phyloP scores from a whole-genome alignment of 805 yeast genomes.

The Pichia ethanolica region DNA sequence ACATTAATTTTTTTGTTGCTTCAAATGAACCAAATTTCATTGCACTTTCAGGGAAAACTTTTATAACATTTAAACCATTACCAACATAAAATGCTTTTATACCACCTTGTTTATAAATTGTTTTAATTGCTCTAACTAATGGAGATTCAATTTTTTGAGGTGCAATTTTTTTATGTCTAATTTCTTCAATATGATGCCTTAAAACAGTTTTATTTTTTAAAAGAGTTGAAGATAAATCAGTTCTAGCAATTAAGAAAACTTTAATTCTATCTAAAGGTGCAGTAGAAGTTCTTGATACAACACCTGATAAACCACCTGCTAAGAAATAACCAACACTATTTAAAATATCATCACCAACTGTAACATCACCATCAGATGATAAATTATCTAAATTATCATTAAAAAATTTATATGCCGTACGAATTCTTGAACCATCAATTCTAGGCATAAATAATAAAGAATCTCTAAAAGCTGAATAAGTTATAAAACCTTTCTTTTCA shows the following conservation, averaged over 20 bases:
- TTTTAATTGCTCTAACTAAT: constrained; percentile 67
- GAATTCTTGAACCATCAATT: constrained; percentile 62
- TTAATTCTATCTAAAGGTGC: constrained; percentile 96
- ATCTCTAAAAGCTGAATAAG: constrained; percentile 82
- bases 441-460: constrained; percentile 80
- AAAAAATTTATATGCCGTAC: constrained; percentile 75
- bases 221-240: constrained; percentile 68
- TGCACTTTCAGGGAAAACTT: constrained; percentile 95
- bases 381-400: constrained; percentile 71
- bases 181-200: constrained; percentile 26
- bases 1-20: constrained; percentile 67
- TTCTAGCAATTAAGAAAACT: constrained; percentile 87
- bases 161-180: constrained; percentile 35
- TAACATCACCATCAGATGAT: constrained; percentile 88
- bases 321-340: constrained; percentile 86
- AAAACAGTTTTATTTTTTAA: constrained; percentile 45
- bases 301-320: constrained; percentile 95
- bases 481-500: constrained; percentile 57
- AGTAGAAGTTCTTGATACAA: constrained; percentile 89
- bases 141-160: constrained; percentile 58
- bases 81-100: constrained; percentile 85
- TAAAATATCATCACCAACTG: constrained; percentile 67
- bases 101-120: constrained; percentile 86
- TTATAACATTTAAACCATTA: constrained; percentile 85
- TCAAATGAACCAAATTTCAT: constrained; percentile 97